phyloP scores from a whole-genome alignment of 23 red algal genomes.

The Gracilaria vermiculophylla region DNA sequence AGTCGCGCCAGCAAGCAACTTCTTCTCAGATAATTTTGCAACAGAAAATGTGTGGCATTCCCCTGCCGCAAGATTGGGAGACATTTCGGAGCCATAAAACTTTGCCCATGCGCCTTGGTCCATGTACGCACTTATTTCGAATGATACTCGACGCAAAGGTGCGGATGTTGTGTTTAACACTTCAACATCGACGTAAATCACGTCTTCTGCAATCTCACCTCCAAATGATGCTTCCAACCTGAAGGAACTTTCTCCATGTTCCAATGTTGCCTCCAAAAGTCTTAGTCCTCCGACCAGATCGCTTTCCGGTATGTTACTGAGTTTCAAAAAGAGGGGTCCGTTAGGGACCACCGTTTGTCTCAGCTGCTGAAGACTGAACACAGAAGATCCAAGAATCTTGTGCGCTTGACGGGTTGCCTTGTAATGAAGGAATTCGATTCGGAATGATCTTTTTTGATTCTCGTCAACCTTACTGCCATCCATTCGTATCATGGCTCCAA shows the following conservation, averaged over 20 bases:
- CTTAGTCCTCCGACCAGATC: conserved; percentile 5
- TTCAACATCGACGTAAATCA: conserved; percentile 25
- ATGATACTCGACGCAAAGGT: neutral
- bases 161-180: neutral
- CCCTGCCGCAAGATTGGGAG: neutral
- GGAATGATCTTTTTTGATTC: neutral
- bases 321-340: neutral
- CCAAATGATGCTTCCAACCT: conserved; percentile 36
- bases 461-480: conserved; percentile 14
- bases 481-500: conserved; percentile 3
- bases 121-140: conserved; percentile 1
- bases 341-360: neutral
- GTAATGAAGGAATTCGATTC: conserved; percentile 59
- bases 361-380: conserved; percentile 7
- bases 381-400: conserved; percentile 35
- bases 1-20: neutral
- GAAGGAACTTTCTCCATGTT: neutral
- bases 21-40: conserved; percentile 24
- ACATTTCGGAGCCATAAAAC: conserved; percentile 19
- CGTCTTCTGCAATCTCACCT: conserved; percentile 15
- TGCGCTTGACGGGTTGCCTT: neutral
- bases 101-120: conserved; percentile 22
- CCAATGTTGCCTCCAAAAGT: conserved; percentile 2
- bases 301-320: conserved; percentile 17
- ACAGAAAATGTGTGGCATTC: conserved; percentile 1